Evolutionary conservation across 495 filamentous ascomycete species (phyloP).

Genomic region (Cairneyella variabilis): DNA sequence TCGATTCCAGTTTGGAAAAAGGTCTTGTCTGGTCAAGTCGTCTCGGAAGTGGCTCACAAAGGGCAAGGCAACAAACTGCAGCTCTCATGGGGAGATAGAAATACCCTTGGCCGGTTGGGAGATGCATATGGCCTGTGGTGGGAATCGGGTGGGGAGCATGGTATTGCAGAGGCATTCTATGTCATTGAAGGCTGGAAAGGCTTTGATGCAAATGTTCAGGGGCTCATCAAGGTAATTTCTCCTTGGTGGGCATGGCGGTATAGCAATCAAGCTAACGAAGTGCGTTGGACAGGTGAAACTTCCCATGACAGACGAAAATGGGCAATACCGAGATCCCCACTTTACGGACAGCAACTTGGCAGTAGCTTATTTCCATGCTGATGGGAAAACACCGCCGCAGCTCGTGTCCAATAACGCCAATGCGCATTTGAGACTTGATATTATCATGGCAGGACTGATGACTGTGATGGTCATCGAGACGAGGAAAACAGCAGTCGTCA

Average conservation of each 20-base stretch:
- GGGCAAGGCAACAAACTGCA: background rate
- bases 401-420: background rate
- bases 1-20: background rate
- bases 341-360: background rate
- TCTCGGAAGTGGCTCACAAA: background rate
- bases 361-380: background rate
- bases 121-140: conserved; percentile 6
- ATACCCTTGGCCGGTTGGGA: background rate
- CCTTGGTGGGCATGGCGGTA: too few species aligned
- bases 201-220: background rate
- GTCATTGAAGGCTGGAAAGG: conserved; percentile 3
- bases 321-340: conserved; percentile 1
- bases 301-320: background rate
- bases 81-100: background rate
- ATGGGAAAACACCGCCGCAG: conserved; percentile 2
- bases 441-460: conserved; percentile 7
- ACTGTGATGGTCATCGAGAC: conserved; percentile 13
- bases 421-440: conserved; percentile 5
- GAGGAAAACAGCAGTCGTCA: conserved; percentile 10
- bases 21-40: background rate
- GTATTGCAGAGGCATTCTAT: background rate
- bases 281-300: background rate
- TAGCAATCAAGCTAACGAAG: too few species aligned
- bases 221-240: conserved; percentile 1
- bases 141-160: background rate